Percentiles rank a stretch among this genome's conserved stretches.
These are phyloP conservation scores for Fistulifera solaris DNA, from an alignment of 108 stramenopile genomes.

Conservation along the genomic window DNA sequence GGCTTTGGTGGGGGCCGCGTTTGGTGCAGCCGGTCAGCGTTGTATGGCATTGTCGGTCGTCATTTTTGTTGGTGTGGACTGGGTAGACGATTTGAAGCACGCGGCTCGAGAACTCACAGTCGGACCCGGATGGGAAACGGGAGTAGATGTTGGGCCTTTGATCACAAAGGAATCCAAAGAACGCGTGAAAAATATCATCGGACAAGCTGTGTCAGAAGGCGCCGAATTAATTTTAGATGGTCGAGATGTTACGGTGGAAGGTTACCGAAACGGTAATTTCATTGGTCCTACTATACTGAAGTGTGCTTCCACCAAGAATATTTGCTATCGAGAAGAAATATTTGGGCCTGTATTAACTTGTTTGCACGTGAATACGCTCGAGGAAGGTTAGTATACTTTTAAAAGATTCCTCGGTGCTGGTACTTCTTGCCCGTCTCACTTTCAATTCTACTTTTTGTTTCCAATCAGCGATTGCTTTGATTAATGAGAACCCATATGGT, in stretches of 20 bases:
- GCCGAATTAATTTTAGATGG: conserved; percentile 82
- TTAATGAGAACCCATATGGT: conserved; percentile 85
- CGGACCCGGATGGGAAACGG: conserved; percentile 69
- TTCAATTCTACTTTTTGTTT: too few relatives aligned
- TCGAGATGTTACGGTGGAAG: conserved; percentile 48
- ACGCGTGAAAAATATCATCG: conserved; percentile 66
- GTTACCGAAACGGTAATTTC: conserved; percentile 72
- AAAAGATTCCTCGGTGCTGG: too few relatives aligned
- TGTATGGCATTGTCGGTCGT: conserved; percentile 89
- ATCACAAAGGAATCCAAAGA: conserved; percentile 66
- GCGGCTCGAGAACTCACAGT: conserved; percentile 66
- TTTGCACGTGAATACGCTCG: conserved; percentile 64
- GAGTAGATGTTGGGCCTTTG: conserved; percentile 87
- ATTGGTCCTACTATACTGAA: conserved; percentile 80
- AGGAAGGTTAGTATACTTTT: conserved; percentile 31
- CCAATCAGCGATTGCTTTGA: conserved; percentile 56
- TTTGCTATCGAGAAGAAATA: conserved; percentile 88
- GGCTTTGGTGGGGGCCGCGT: conserved; percentile 74
- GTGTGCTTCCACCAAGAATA: conserved; percentile 27
- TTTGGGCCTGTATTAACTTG: conserved; percentile 91
- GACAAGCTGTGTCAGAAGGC: conserved; percentile 65
- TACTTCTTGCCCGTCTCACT: too few relatives aligned
- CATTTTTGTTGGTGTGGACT: conserved; percentile 75
- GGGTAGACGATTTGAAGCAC: conserved; percentile 45
- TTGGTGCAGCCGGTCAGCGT: conserved; percentile 92